phyloP scores from a whole-genome alignment of 2,329 filamentous ascomycete genomes.

The Aureobasidium namibiae region DNA sequence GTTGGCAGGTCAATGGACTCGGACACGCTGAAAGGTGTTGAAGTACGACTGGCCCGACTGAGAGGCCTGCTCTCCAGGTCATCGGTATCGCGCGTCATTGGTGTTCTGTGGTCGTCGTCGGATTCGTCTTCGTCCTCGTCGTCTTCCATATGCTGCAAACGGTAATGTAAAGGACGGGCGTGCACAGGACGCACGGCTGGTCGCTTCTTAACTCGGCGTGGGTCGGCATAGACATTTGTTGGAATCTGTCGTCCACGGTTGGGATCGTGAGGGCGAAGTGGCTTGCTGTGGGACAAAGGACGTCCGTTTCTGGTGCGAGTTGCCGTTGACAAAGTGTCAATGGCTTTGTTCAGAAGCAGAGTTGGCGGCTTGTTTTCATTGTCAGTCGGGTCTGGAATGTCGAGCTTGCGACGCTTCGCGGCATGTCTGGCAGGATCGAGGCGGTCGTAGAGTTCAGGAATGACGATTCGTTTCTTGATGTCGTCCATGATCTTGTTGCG shows the following conservation, averaged over 20 bases:
- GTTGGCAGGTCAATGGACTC: conserved; percentile 31
- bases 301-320: conserved; percentile 43
- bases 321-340: conserved; percentile 57
- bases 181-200: conserved; percentile 49
- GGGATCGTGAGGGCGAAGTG: conserved; percentile 36
- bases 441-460: conserved; percentile 69
- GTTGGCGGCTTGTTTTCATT: conserved; percentile 48
- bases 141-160: conserved; percentile 53
- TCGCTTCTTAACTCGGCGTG: conserved; percentile 47
- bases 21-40: conserved; percentile 43
- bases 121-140: conserved; percentile 75
- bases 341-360: conserved; percentile 38
- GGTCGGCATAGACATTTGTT: conserved; percentile 44
- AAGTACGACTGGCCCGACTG: conserved; percentile 56
- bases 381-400: conserved; percentile 58
- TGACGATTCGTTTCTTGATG: conserved; percentile 79
- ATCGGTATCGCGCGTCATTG: conserved; percentile 67
- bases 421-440: conserved; percentile 75
- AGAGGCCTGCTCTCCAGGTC: conserved; percentile 74
- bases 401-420: conserved; percentile 70
- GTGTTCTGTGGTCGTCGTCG: conserved; percentile 62
- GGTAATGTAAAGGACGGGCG: conserved; percentile 70
- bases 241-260: conserved; percentile 31
- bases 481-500: conserved; percentile 81
- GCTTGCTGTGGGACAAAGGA: conserved; percentile 31